Evolutionary conservation across 352 stramenopile genomes (phyloP), one percentile per base, ranked within the genome.

Genomic region (Pythium myriotylum): DNA sequence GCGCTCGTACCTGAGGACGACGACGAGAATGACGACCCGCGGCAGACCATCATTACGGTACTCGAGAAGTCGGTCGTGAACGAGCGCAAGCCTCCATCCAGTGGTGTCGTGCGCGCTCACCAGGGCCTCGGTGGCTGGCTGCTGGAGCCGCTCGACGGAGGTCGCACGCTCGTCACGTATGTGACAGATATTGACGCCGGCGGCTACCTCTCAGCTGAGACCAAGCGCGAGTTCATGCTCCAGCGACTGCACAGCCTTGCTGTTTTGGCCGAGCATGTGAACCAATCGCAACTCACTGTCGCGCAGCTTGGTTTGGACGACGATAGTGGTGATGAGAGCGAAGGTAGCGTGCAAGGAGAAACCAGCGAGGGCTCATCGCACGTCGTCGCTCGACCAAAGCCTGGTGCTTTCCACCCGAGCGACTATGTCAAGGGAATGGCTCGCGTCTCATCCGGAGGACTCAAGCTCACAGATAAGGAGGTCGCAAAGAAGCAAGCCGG

Each of bases 401-500:
- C 37, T 20, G 37, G 13, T 14, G 37, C 37, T 57, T 92, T 92
- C 66, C 83, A 94, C 62, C 83, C 83, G 8, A 88, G 82, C 59
- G 67, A 76, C 23, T 94, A 92, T 66, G 88, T 94, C 73, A 83
- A 81, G 41, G 79, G 80, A n/a, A 92, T 94, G 83, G 73, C 84
- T 61, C 80, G 79, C 26, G 55, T 92, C 20, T 79, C 83, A 3
- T 88, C 78, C 4, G 86, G 86, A 48, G 86, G 83, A 0, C 54
- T 94, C 8, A 94, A 94, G 62, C 60, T 94, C 1, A 86, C 89
- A 41, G 86, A 94, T 59, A 94, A 94, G 68, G 83, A 94, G 42
- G 68, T 92, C 27, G 83, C 82, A 2, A 94, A 92, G 68, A 94
- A 94, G 64, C 86, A 94, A 57, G 72, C 81, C 54, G 86, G 86